These are phyloP conservation scores for Magnolia kwangsiensis DNA, from an alignment of 164 flowering plant genomes.

Conservation along the genomic window DNA sequence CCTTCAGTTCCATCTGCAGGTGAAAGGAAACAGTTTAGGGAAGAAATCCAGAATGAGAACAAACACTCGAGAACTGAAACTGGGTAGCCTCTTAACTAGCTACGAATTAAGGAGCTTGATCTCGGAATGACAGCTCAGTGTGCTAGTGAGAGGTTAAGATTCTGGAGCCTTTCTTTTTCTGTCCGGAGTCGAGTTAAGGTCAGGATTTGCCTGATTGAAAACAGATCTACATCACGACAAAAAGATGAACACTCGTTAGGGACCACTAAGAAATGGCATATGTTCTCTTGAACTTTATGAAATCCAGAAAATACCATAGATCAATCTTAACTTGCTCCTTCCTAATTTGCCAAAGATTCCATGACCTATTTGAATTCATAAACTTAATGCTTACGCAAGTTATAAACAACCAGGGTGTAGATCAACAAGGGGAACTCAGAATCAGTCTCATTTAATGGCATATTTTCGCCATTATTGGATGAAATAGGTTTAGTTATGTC, in stretches of 20 bases:
- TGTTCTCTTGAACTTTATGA: background rate
- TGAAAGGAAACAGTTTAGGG: background rate
- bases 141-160: conserved; percentile 9
- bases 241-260: background rate
- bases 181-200: conserved; percentile 34
- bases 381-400: no score
- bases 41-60: background rate
- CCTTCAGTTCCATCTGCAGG: no score
- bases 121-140: background rate
- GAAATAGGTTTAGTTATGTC: no score
- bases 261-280: background rate
- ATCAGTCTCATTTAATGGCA: no score
- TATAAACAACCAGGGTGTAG: no score
- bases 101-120: background rate
- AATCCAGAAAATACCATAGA: background rate
- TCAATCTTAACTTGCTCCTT: background rate
- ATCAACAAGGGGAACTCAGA: no score
- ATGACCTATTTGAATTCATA: no score
- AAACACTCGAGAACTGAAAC: background rate
- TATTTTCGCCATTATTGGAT: no score
- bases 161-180: conserved; percentile 58
- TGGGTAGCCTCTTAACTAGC: background rate
- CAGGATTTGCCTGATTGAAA: conserved; percentile 63
- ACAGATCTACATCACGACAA: conserved; percentile 51
- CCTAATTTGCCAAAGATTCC: background rate